Percentiles rank a stretch among this genome's conserved stretches.
These are phyloP conservation scores for Oropetium thomaeum DNA, from an alignment of 176 grass and related monocot species.

Conservation along the genomic window DNA sequence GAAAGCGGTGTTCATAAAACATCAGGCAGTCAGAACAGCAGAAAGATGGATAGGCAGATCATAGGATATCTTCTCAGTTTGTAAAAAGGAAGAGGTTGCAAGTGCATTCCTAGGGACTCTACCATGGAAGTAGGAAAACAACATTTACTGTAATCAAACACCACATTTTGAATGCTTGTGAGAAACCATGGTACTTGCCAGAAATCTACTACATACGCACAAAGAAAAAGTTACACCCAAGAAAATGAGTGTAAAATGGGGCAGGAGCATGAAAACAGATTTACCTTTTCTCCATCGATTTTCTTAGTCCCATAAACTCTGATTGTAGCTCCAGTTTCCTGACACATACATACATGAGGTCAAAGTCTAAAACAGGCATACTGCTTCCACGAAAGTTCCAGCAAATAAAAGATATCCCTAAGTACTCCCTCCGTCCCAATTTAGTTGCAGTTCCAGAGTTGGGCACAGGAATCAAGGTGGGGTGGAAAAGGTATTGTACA, in stretches of 20 bases:
- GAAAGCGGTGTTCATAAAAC: background rate
- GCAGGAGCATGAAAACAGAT: background rate
- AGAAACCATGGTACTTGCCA: background rate
- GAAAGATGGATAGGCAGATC: background rate
- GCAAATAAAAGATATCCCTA: constrained; percentile 6
- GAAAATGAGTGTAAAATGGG: background rate
- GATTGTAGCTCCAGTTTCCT: constrained; percentile 89
- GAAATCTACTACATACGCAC: background rate
- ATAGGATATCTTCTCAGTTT: background rate
- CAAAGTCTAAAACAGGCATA: background rate
- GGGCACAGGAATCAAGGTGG: no score
- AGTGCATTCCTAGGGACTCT: background rate
- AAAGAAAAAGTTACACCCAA: background rate
- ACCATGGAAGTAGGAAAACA: background rate
- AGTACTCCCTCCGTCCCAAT: no score
- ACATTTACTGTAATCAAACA: background rate
- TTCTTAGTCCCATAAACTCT: constrained; percentile 75
- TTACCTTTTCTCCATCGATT: constrained; percentile 73
- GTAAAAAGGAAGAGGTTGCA: background rate
- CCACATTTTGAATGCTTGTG: background rate
- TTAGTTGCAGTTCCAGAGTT: no score
- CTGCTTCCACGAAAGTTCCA: constrained; percentile 6
- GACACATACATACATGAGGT: constrained; percentile 20
- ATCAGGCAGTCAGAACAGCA: background rate
- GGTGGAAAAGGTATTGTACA: no score